These are phyloP conservation scores for Neurospora sp. DNA, from an alignment of 495 filamentous ascomycete genomes.

Conservation along the genomic window DNA sequence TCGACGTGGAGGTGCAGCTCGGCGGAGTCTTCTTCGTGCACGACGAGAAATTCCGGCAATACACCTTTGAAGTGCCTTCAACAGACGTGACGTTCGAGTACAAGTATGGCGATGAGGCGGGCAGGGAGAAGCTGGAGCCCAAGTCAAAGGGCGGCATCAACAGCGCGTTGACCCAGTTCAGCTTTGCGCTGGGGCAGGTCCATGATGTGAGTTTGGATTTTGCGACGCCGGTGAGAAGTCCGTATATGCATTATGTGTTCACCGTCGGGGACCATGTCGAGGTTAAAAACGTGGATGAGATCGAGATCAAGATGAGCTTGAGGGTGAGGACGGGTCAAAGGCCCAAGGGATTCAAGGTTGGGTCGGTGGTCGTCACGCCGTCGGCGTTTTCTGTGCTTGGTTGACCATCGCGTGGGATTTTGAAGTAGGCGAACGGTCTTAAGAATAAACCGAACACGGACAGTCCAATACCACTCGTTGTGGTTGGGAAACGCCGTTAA, in stretches of 20 bases:
- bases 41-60: background rate
- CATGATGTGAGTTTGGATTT: background rate
- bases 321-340: background rate
- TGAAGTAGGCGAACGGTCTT: too few species aligned
- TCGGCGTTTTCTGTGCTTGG: background rate
- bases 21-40: background rate
- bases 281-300: background rate
- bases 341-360: background rate
- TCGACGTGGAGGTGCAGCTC: background rate
- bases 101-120: background rate
- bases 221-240: background rate
- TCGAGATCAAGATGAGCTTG: background rate
- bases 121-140: background rate
- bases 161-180: background rate
- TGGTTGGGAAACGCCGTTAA: too few species aligned
- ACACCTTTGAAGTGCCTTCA: background rate
- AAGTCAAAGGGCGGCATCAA: background rate
- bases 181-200: background rate
- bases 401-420: background rate
- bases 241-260: background rate
- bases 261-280: background rate
- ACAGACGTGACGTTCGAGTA: background rate
- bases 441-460: too few species aligned
- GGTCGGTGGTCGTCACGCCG: background rate
- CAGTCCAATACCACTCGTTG: too few species aligned